Evolutionary conservation across 352 stramenopile species (phyloP), one percentile per base, ranked within the genome.

Genomic region (Phytophthora pisi): DNA sequence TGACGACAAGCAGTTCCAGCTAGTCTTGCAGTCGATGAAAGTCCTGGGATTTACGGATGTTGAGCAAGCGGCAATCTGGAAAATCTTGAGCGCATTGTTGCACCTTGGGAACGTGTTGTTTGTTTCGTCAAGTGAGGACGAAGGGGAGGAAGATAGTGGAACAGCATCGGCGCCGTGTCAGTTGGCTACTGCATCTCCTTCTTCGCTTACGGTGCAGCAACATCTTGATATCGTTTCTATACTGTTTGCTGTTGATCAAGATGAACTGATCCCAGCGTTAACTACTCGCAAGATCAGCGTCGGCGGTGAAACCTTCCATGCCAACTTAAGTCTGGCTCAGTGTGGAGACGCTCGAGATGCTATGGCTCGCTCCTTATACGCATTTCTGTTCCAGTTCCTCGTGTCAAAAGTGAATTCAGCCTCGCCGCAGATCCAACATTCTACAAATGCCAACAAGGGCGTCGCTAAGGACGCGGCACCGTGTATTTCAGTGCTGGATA

Each of bases 401-500:
- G 89, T 97, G 2, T 79, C 68, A 8, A 86, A 88, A 40, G 81
- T 97, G 13, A 97, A 97, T 59, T 79, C 68, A 30, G 61, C 68
- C 4, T 79, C 72, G 57, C 72, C 51, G 50, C 75, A 71, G 55
- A 43, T 62, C 61, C 50, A 69, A 26, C 47, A 49, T 58, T 18
- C 53, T 13, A 40, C 57, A 1, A 55, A 28, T 54, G 36, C 40
- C 54, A 55, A 23, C 38, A 67, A 62, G 70, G 5, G 53, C 30
- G 38, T 30, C 62, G 65, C 53, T 36, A 74, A 53, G 16, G 61
- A 71, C 23, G 57, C 69, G 15, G 56, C 57, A 16, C 74, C 73
- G 0, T 94, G 78, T 20, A 96, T 97, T 46, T 89, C 89, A 3
- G 78, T 97, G 11, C 65, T 97, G 24, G 91, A 97, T 72, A 97